Evolutionary conservation across 202 grass and related monocot species (phyloP).

Genomic region (Elaeis oleifera): DNA sequence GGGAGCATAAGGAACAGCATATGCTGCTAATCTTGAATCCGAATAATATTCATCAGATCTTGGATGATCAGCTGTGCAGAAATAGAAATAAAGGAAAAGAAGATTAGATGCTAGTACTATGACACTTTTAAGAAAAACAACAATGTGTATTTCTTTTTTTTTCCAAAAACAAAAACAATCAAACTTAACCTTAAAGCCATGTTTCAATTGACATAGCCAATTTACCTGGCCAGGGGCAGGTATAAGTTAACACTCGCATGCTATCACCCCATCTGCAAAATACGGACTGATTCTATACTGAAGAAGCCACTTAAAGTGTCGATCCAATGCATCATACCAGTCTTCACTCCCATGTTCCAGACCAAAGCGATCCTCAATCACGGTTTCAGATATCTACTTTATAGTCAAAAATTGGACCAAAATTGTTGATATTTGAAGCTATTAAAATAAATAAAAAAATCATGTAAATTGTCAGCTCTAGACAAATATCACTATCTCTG

Average conservation of each 20-base stretch:
- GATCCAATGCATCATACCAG: constrained; percentile 82
- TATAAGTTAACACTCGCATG: constrained; percentile 94
- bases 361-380: constrained; percentile 94
- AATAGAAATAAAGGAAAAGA: constrained; percentile 25
- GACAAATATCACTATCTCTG: too few species aligned
- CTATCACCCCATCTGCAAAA: constrained; percentile 98
- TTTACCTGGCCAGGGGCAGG: constrained; percentile 93
- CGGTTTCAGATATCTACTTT: constrained; percentile 86
- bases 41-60: constrained; percentile 86
- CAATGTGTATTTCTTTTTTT: too few species aligned
- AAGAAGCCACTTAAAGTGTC: constrained; percentile 91
- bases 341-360: constrained; percentile 81
- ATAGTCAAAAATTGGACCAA: constrained; percentile 29
- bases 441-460: too few species aligned
- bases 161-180: not conserved
- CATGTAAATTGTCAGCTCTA: too few species aligned
- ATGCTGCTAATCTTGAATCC: constrained; percentile 93
- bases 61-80: constrained; percentile 83
- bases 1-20: constrained; percentile 92
- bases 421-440: too few species aligned
- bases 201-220: too few species aligned
- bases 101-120: constrained; percentile 15
- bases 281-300: constrained; percentile 90
- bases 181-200: not conserved
- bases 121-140: constrained; percentile 6